Base-by-base conservation (phyloP, 352 stramenopile genomes). In the Globisporangium yorkense region DNA sequence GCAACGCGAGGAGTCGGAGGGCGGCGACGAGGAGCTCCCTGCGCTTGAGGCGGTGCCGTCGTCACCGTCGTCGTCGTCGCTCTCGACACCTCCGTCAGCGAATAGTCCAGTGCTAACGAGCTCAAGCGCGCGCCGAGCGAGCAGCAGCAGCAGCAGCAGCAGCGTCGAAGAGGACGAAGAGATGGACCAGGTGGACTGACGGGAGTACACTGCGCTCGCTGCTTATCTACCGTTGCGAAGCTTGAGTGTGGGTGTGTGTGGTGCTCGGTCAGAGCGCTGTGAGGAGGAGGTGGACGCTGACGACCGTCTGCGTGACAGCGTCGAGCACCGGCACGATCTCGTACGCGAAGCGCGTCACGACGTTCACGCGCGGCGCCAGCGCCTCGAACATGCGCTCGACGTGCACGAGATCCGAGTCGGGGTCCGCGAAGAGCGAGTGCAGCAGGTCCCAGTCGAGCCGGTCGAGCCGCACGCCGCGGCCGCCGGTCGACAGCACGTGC, bases 181-280 rank as follows among this genome's bases (percentile, higher is more conserved):
- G 24, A 69, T 91, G 68, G 77, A 91, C 31, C 70, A 78, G 57
- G 66, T 91, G 37, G 81, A 91, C 54, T 91, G 44, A 49, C 15
- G 44, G 16, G 44, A 31, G 44, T 16, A n/a, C 18, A 10, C 40
- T 13, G 12, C 37, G 37, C 21, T 12, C 13, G 40, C 12, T 9
- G 15, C 40, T 46, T 46, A 20, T 21, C 40, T 46, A 20, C 18
- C 3, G 40, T 18, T 49, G 8, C 44, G 9, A 9, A 18, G 24
- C 20, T 13, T 12, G 21, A 3, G 10, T 16, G n/a, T 3, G 18
- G 0, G 20, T 1, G 10, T 16, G n/a, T 3, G 18, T 9, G 20
- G 3, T 39, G 7, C 9, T 52, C 0, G 2, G 12, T 54, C 49
- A 44, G 18, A 54, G 31, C n/a, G 64, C 60, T 0, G 59, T 73